These are phyloP conservation scores for Trichosporon faecale DNA, from an alignment of 1,284 basidiomycete genomes.

Conservation along the genomic window DNA sequence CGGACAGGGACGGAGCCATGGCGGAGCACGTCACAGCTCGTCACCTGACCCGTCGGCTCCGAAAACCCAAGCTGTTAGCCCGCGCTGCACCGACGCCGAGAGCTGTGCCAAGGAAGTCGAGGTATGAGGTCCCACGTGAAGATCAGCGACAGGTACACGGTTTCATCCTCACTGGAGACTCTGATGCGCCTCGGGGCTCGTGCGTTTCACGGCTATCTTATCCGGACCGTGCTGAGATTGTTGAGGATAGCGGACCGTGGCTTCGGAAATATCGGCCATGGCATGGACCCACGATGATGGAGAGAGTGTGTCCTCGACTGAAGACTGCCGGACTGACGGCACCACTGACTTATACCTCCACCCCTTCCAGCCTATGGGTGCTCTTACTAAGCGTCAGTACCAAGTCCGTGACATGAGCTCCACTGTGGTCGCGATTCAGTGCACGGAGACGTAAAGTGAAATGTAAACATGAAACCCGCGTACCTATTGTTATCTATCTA, in stretches of 20 bases:
- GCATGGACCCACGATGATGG: too few relatives aligned
- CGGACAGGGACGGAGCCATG: background rate
- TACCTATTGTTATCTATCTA: too few relatives aligned
- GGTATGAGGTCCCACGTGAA: background rate
- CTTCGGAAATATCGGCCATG: too few relatives aligned
- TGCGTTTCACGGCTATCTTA: background rate
- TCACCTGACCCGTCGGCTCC: background rate
- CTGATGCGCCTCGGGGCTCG: background rate
- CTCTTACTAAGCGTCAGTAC: too few relatives aligned
- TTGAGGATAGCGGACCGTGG: background rate
- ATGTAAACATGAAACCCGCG: background rate
- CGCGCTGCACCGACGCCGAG: background rate
- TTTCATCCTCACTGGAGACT: background rate
- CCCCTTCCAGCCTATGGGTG: too few relatives aligned
- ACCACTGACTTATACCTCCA: too few relatives aligned
- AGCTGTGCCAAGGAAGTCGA: background rate
- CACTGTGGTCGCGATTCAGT: too few relatives aligned
- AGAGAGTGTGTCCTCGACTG: too few relatives aligned
- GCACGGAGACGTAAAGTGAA: too few relatives aligned
- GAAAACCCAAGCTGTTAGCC: background rate
- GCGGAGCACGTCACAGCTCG: background rate
- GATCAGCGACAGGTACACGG: background rate
- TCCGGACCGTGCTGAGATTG: background rate
- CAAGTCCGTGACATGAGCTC: too few relatives aligned
- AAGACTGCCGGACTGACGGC: too few relatives aligned